Base-by-base conservation (phyloP, 768 basidiomycete genomes). In the Pulveroboletus sp. region DNA sequence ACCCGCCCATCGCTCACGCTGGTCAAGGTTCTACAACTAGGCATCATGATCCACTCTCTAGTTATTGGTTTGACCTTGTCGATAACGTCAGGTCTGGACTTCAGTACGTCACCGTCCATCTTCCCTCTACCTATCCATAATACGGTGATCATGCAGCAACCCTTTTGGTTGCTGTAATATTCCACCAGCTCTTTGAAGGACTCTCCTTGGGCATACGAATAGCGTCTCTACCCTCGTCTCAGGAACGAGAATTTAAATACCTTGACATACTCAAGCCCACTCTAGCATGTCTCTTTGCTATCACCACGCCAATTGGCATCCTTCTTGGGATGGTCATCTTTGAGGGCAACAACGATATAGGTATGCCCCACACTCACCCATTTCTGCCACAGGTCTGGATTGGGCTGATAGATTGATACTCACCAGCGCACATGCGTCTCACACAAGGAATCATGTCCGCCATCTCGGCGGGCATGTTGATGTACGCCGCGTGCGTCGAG, bases 151-250 rank as follows among this genome's bases (percentile, higher is more conserved):
- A 12, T 3, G 3, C 50, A 89, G 87, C 84, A 2, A 83, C 86
- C 0, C 76, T 91, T 2, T 76, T 86, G 11, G 79, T 83, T 5
- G 88, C 88, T 1, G 80, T 91, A 30, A 71, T 81, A 24, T 91
- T 91, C 65, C 90, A 92, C 61, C 89, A 92, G 58, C 72, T 90
- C 9, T 92, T 91, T 57, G 89, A 91, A 59, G 89, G 89, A 0
- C 75, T 92, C 9, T 89, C 89, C 0, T 76, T 92, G 24, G 89
- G 89, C 3, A 86, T 91, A 45, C 79, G 89, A 14, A 87, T 89
- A 61, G 80, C 89, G 1, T 74, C 78, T 3, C 72, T 91, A 12
- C 83, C 86, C 0, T 70, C 79, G 0, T 56, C 58, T 37, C 57
- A 38, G 15, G 61, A 60, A 15, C 40, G 31, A 18, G 52, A 57